Evolutionary conservation across 768 basidiomycete species (phyloP).

Genomic region (Cyclocybe cylindracea): DNA sequence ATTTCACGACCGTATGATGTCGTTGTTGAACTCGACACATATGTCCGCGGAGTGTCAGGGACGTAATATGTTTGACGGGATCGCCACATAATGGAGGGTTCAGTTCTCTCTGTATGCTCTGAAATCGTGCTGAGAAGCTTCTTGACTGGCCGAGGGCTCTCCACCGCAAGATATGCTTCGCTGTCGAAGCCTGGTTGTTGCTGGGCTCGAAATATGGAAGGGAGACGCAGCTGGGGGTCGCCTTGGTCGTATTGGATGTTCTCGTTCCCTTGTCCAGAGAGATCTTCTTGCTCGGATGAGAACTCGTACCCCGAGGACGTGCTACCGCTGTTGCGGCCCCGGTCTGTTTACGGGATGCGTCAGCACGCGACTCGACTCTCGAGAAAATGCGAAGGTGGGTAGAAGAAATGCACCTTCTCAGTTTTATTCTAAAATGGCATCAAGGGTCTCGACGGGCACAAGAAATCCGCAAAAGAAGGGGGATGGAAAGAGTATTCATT

Average conservation of each 20-base stretch:
- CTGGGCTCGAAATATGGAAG: slow-evolving; percentile 63
- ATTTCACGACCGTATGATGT: slow-evolving; percentile 69
- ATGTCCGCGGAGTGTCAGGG: slow-evolving; percentile 41
- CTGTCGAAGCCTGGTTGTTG: slow-evolving; percentile 44
- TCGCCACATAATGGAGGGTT: slow-evolving; percentile 51
- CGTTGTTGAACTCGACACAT: slow-evolving; percentile 36
- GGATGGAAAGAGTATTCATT: slow-evolving; percentile 23
- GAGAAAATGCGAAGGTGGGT: slow-evolving; percentile 8
- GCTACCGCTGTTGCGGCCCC: no score
- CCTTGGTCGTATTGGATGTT: slow-evolving; percentile 22
- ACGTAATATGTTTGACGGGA: slow-evolving; percentile 38
- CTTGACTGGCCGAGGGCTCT: slow-evolving; percentile 24
- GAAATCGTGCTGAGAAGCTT: slow-evolving; percentile 62
- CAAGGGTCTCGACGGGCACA: slow-evolving; percentile 24
- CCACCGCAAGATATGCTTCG: slow-evolving; percentile 30
- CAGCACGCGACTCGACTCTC: neutral
- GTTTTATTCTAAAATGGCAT: slow-evolving; percentile 32
- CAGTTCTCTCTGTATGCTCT: slow-evolving; percentile 68
- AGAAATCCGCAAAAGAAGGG: slow-evolving; percentile 26
- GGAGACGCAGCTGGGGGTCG: slow-evolving; percentile 48
- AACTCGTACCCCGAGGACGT: no score
- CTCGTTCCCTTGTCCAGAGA: slow-evolving; percentile 16
- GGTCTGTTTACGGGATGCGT: no score
- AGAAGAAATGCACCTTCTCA: slow-evolving; percentile 64
- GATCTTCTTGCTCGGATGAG: slow-evolving; percentile 15